A percentile compares a stretch with the other conserved stretches of the same genome.
Evolutionary conservation across 768 basidiomycete genomes (phyloP).

Genomic region (Coprinellus aureogranulatus): DNA sequence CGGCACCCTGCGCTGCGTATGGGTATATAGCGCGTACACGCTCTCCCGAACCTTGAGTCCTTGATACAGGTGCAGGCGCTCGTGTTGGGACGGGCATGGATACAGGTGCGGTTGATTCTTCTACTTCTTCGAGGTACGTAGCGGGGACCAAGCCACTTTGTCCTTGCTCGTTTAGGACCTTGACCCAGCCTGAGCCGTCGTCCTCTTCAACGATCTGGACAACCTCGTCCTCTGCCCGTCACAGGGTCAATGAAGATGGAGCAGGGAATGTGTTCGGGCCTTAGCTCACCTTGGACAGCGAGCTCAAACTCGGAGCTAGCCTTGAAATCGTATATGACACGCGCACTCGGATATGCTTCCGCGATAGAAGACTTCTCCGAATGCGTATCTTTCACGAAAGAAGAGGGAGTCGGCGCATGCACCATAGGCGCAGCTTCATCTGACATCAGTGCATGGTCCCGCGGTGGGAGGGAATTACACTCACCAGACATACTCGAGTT

Average conservation of each 20-base stretch:
- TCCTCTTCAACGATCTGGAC: conserved; percentile 76
- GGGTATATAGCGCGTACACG: conserved; percentile 78
- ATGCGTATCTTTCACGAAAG: conserved; percentile 46
- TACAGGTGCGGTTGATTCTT: conserved; percentile 27
- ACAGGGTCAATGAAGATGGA: too few relatives aligned
- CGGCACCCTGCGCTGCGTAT: conserved; percentile 70
- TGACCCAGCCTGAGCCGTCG: conserved; percentile 86
- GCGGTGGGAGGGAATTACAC: conserved; percentile 1
- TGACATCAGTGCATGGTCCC: neutral
- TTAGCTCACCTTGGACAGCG: conserved; percentile 51
- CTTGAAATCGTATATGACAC: conserved; percentile 71
- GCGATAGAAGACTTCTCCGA: conserved; percentile 33
- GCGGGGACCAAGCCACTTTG: conserved; percentile 78
- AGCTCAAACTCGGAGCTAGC: conserved; percentile 80
- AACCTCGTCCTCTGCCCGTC: conserved; percentile 51
- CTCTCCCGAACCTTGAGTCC: conserved; percentile 36
- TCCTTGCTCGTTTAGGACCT: conserved; percentile 59
- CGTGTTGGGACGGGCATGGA: conserved; percentile 6
- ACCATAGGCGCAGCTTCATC: neutral
- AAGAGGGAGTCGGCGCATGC: conserved; percentile 49
- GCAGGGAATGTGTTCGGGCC: too few relatives aligned
- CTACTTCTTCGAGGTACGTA: conserved; percentile 56
- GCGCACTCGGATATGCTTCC: conserved; percentile 50
- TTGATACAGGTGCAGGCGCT: conserved; percentile 5
- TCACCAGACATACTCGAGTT: conserved; percentile 21